Base-by-base conservation (phyloP, 768 basidiomycete genomes). In the Thelephora aurantiotincta region DNA sequence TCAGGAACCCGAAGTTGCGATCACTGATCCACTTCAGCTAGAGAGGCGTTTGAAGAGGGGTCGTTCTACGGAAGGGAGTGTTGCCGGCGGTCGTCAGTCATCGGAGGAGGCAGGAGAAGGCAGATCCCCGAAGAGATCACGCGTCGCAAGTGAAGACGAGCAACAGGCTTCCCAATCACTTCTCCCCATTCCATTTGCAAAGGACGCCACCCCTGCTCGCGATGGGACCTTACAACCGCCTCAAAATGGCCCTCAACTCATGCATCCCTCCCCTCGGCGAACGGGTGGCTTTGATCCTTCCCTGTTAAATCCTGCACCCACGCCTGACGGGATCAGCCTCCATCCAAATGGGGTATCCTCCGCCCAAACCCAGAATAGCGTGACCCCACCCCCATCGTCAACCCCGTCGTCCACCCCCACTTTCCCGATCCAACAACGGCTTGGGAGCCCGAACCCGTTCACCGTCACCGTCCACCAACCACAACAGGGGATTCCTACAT, bases 31-130 rank as follows among this genome's bases (percentile, higher is more conserved):
- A 13, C 71, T 77, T 22, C 72, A 76, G 55, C 68, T 91, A 6
- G 88, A 90, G 62, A 72, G 88, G 23, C 67, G 73, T 50, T 65
- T 87, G 56, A 89, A 89, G 68, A 63, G 86, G 51, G 75, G 78
- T 54, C 72, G 86, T 5, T 71, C 77, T 1, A 71, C 74, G 22
- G 75, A 75, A 26, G 70, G 70, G 23, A 69, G 65, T 19, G 72
- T 69, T 12, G 75, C 59, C 11, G 48, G 74, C 43, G 62, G 60
- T 65, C 71, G 18, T 16, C 50, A 62, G 26, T 77, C 77, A 3
- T 79, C 78, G 48, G 74, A 68, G 34, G 82, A 78, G 51, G 63
- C 64, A 18, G 62, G 60, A 13, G 68, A 65, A 41, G 67, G 58
- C 44, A 68, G 74, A 45, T 72, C 73, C 48, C 62, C 73, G 36